These are phyloP conservation scores for Cyclostephanos invisitatus DNA, from an alignment of 108 stramenopile genomes.

Conservation along the genomic window DNA sequence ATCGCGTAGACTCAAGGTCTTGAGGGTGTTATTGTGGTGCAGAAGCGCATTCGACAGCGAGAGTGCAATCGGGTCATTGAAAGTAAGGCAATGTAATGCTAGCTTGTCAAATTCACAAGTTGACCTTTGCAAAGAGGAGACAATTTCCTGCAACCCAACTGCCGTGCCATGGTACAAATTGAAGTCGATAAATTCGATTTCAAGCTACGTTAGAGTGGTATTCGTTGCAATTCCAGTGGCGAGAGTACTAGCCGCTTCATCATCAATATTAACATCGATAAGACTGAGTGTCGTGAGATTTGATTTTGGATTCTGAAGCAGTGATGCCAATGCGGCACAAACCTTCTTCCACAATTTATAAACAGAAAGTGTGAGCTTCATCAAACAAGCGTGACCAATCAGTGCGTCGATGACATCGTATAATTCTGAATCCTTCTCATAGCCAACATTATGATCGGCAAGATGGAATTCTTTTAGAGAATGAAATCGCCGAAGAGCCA, in stretches of 20 bases:
- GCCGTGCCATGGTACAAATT: not conserved
- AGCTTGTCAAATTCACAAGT: constrained; percentile 4
- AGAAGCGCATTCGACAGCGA: constrained; percentile 1
- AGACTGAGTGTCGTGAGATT: not conserved
- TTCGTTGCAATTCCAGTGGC: not conserved
- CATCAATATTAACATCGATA: not conserved
- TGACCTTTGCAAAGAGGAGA: not conserved
- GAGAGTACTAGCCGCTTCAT: not conserved
- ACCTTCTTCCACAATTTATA: no score
- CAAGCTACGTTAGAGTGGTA: not conserved
- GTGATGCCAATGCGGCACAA: no score
- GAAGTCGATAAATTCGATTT: not conserved
- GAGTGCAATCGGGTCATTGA: not conserved
- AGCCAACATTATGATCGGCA: no score
- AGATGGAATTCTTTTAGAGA: no score
- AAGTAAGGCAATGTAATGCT: not conserved
- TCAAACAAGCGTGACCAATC: no score
- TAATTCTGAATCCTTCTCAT: no score
- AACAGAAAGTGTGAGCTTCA: no score
- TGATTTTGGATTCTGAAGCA: no score
- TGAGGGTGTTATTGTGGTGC: not conserved
- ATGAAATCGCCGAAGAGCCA: no score
- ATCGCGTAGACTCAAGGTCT: not conserved
- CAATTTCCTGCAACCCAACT: not conserved
- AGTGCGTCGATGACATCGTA: no score